Conservation (phyloP, 257 asterid genomes). For the Fraxinus quadrangulata region DNA sequence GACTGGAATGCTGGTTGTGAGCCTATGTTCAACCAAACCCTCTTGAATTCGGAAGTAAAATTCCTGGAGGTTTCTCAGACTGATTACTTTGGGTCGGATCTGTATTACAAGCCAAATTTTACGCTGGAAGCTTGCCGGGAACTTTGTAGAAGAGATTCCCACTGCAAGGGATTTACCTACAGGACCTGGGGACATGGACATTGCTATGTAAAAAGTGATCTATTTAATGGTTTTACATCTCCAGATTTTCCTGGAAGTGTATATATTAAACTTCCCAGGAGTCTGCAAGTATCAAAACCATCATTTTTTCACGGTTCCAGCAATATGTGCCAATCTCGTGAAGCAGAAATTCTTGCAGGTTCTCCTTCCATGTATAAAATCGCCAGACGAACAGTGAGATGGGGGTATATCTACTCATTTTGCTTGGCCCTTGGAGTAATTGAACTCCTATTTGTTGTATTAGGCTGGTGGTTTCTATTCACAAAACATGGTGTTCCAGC, state of each 20-base stretch:
- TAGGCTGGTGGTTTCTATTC: constrained; percentile 21
- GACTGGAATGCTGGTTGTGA: constrained; percentile 40
- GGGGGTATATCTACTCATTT: constrained; percentile 1
- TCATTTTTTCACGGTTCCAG: constrained; percentile 2
- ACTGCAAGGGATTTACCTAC: constrained; percentile 36
- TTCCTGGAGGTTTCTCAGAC: constrained; percentile 29
- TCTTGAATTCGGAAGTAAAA: constrained; percentile 9
- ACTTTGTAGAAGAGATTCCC: constrained; percentile 6
- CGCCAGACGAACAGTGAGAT: background rate
- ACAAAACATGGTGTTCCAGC: constrained; percentile 1
- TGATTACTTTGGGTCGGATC: constrained; percentile 43
- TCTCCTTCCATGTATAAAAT: background rate
- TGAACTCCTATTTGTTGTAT: background rate
- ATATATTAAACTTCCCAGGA: constrained; percentile 16
- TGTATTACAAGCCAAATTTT: background rate
- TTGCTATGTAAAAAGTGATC: constrained; percentile 7
- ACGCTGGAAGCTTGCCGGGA: constrained; percentile 34
- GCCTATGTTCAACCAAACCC: constrained; percentile 17
- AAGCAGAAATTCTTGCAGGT: background rate
- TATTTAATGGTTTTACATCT: constrained; percentile 16
- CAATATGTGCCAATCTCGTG: background rate
- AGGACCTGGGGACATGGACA: constrained; percentile 27
- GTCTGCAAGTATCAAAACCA: constrained; percentile 2
- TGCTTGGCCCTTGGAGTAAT: constrained; percentile 13
- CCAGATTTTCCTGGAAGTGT: constrained; percentile 5